Evolutionary conservation across 140 eudicot genomes (phyloP).

Genomic region (Anethum foeniculum): DNA sequence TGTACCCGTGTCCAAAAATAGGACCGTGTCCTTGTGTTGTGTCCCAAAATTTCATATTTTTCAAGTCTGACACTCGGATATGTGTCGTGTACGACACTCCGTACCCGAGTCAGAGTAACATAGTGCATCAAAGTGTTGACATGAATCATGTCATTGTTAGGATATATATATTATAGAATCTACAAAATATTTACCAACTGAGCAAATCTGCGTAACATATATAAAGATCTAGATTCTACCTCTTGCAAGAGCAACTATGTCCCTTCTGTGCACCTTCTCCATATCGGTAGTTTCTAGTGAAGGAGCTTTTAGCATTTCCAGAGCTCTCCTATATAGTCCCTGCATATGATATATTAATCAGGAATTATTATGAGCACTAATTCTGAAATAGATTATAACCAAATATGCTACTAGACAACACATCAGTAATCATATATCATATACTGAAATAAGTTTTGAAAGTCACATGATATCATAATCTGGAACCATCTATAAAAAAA

Average conservation of each 20-base stretch:
- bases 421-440: not conserved
- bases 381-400: not conserved
- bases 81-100: too few relatives aligned
- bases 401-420: not conserved
- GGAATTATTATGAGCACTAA: not conserved
- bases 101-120: too few relatives aligned
- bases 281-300: constrained; percentile 53
- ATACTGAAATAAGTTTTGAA: not conserved
- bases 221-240: constrained; percentile 36
- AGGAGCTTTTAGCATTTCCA: constrained; percentile 81
- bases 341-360: constrained; percentile 14
- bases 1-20: too few relatives aligned
- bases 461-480: not conserved
- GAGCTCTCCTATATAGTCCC: constrained; percentile 84
- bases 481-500: not conserved
- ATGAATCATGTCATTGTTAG: not conserved
- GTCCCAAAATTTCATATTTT: too few relatives aligned
- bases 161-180: not conserved
- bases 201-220: not conserved
- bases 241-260: constrained; percentile 89
- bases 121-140: not conserved
- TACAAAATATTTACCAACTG: not conserved
- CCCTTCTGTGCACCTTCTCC: constrained; percentile 37
- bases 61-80: too few relatives aligned
- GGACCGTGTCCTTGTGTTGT: too few relatives aligned